Evolutionary conservation across 2,329 filamentous ascomycete genomes (phyloP).

Genomic region (Scedosporium minutisporum): DNA sequence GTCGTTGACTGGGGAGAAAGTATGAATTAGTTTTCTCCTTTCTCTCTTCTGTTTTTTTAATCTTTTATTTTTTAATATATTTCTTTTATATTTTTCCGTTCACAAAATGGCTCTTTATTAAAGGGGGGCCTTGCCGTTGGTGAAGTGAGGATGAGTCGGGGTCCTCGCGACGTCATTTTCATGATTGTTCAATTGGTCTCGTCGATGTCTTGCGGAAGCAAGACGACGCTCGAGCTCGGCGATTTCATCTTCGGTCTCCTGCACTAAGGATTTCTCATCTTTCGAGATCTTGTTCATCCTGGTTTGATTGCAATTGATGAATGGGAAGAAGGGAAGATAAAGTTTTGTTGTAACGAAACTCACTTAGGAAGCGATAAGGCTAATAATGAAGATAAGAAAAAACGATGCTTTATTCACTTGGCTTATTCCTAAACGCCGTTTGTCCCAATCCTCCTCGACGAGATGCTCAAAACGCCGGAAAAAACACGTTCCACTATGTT

Average conservation of each 20-base stretch:
- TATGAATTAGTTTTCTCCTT: neutral
- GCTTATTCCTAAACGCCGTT: too few species aligned
- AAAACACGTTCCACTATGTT: neutral
- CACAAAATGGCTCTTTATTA: too few species aligned
- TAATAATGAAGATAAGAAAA: neutral
- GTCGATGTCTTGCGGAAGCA: neutral
- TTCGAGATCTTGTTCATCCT: neutral
- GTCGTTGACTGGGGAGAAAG: too few species aligned
- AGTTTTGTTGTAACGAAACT: neutral
- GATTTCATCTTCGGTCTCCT: conserved; percentile 1
- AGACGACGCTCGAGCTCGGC: neutral
- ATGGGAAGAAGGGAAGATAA: neutral
- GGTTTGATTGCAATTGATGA: neutral
- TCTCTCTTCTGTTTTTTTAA: neutral
- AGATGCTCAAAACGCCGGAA: neutral
- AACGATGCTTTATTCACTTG: too few species aligned
- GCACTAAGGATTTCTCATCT: neutral
- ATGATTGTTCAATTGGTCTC: neutral
- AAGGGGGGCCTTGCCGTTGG: neutral
- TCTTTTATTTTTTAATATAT: neutral
- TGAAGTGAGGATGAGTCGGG: neutral
- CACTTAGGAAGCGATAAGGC: neutral
- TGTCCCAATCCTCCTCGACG: neutral
- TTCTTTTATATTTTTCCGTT: too few species aligned
- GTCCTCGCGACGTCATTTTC: neutral